Base-by-base conservation (phyloP, 164 flowering plant genomes). In the Tetrastigma voinierianum region DNA sequence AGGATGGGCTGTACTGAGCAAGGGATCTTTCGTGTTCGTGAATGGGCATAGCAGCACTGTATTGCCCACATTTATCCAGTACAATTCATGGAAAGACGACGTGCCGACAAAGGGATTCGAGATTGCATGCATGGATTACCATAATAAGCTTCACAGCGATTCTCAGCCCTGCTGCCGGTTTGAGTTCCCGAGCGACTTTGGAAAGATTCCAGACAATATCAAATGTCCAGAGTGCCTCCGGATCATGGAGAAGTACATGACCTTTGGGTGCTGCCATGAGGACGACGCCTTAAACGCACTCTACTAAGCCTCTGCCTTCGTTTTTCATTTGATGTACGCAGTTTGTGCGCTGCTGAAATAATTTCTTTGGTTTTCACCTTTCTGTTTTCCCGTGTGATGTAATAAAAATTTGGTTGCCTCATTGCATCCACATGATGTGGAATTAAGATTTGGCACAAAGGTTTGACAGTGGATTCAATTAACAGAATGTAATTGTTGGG, bases 181-280 rank as follows among this genome's bases (percentile, higher is more conserved):
- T 70, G 80, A 75, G 46, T 76, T 82, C 60, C 75, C 80, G 2
- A 51, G 23, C 40, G 18, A 20, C 4, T 58, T 64, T 4, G 70
- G 73, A 1, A 51, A 71, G 59, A 68, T 83, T 15, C 82, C 82
- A 25, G 72, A 59, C 11, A 53, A 17, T 16, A 44, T 82, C 47
- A 65, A 24, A 19, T 82, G 86, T 66, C 75, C 82, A 12, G 83
- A 80, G 67, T 82, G 86, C 59, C 61, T 60, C 52, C 77, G 80
- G 7, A 7, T 2, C 32, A 82, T 82, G 86, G 80, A 78, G 72
- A 72, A 66, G 67, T 59, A 55, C 65, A 32, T 62, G 43, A 72
- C 78, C 10, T 83, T 76, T 74, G 16, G 62, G 20, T 83, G 86
- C 72, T 83, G 84, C 70, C 82, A 80, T 54, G 84, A 80, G n/a